Base-by-base conservation (phyloP, 306 rosid species). In the Prunus padus region DNA sequence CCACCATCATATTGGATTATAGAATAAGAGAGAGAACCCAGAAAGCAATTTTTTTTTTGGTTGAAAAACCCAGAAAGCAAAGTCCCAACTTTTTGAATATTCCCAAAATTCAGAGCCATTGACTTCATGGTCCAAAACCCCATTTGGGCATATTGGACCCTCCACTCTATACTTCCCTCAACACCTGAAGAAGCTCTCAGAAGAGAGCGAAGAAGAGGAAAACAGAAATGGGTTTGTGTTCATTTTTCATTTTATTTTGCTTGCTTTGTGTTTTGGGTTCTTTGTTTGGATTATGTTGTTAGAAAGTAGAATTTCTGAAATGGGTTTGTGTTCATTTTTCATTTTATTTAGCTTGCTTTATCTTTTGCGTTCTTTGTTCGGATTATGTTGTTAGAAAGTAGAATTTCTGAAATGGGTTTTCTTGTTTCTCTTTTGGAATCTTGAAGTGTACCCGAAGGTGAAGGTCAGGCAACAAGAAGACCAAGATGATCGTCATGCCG, bases 361-460 rank as follows among this genome's bases (percentile, higher is more conserved):
- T 26, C 3, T 30, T 49, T 65, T 23, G 14, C 52, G 37, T 44
- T 23, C 14, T n/a, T 23, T 18, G 20, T 77, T 25, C 67, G 50
- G 30, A 26, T 56, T 40, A 0, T 11, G 13, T 52, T 64, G 6
- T 59, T 19, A 3, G 30, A 31, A n/a, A 0, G 3, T 49, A n/a
- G 28, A 55, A 37, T 37, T 37, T 37, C 42, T 37, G 33, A 69
- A 77, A 3, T 55, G 68, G 82, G 68, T 44, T 25, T 71, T 71
- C 19, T 11, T 23, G 23, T 65, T 66, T 72, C 28, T 65, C 5
- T 52, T 52, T 49, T 65, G 37, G 44, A 37, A 50, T 62, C 25
- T 69, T 50, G 4, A 73, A 73, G 78, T 13, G 40, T 79, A 79
- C 67, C 83, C 83, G 26, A 79, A 67, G 82, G 82, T 79, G 83